A percentile compares a stretch with the other conserved stretches of the same genome.
phyloP scores from a whole-genome alignment of 2,329 filamentous ascomycete genomes.

The Rachicladosporium sp. region DNA sequence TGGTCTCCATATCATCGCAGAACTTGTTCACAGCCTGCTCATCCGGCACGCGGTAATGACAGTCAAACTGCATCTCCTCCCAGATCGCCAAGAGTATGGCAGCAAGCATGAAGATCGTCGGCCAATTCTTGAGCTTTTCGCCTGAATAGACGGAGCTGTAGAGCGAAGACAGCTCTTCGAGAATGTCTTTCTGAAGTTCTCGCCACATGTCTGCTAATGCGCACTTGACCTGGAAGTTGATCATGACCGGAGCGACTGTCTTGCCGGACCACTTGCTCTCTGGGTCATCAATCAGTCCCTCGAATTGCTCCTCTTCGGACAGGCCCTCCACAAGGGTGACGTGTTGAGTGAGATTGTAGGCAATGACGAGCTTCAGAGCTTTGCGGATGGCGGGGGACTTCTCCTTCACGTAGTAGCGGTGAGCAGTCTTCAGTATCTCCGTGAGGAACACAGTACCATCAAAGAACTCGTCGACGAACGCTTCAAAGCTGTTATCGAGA shows the following conservation, averaged over 20 bases:
- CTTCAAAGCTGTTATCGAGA: constrained; percentile 82
- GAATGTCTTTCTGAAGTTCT: constrained; percentile 86
- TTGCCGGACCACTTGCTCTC: constrained; percentile 81
- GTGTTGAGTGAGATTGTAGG: constrained; percentile 90
- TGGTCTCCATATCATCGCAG: constrained; percentile 92
- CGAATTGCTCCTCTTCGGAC: constrained; percentile 62
- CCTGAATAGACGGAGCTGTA: constrained; percentile 98
- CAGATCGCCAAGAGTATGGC: constrained; percentile 87
- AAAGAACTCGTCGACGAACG: constrained; percentile 91
- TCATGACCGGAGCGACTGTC: constrained; percentile 91
- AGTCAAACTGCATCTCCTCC: constrained; percentile 99
- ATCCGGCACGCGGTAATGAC: constrained; percentile 87
- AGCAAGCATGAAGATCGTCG: constrained; percentile 94
- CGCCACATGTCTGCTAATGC: constrained; percentile 97
- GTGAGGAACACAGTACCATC: constrained; percentile 91
- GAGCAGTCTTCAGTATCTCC: constrained; percentile 89
- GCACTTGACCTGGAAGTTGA: constrained; percentile 99
- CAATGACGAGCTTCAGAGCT: constrained; percentile 84
- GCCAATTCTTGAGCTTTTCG: constrained; percentile 97
- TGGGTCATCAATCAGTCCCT: constrained; percentile 76
- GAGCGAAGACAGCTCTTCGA: constrained; percentile 81
- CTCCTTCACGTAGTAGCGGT: constrained; percentile 83
- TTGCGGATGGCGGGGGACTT: constrained; percentile 85
- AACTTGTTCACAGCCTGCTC: constrained; percentile 79
- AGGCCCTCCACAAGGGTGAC: constrained; percentile 90